Conservation (phyloP, 805 yeast genomes). For the Starmera dryadoides region DNA sequence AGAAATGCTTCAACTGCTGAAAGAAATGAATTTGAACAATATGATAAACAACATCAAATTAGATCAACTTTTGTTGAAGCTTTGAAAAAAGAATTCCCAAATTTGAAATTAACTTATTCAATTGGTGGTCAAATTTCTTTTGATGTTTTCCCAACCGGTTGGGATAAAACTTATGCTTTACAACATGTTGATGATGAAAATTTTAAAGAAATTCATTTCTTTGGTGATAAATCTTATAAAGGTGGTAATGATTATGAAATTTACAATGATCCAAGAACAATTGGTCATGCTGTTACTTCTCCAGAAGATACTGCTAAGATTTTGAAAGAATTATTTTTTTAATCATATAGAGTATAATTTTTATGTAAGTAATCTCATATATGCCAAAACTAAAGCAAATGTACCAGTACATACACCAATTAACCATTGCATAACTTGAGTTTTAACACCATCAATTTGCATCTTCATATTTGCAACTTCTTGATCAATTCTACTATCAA, state of each 20-base stretch:
- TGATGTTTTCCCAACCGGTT: constrained; percentile 99
- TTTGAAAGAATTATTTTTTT: constrained; percentile 70
- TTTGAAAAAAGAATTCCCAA: constrained; percentile 74
- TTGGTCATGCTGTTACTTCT: constrained; percentile 86
- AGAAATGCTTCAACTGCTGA: constrained; percentile 94
- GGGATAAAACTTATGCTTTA: constrained; percentile 99
- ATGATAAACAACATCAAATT: constrained; percentile 70
- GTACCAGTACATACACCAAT: constrained; percentile 99
- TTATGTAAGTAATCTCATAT: constrained; percentile 71
- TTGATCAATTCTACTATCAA: constrained; percentile 91
- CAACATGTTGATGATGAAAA: constrained; percentile 85
- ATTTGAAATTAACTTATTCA: constrained; percentile 85
- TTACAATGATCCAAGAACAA: constrained; percentile 84
- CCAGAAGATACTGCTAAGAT: constrained; percentile 87
- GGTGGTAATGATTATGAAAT: constrained; percentile 99
- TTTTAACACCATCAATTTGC: constrained; percentile 91
- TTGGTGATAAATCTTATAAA: constrained; percentile 94
- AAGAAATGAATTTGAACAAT: constrained; percentile 87
- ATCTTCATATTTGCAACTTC: constrained; percentile 92
- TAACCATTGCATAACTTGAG: constrained; percentile 97
- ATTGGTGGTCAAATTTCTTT: constrained; percentile 99
- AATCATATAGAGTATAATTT: background rate
- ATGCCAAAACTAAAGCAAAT: constrained; percentile 87
- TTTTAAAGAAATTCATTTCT: constrained; percentile 88
- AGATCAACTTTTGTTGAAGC: constrained; percentile 84